A percentile compares a stretch with the other conserved stretches of the same genome.
Evolutionary conservation across 495 filamentous ascomycete species (phyloP).

Genomic region (Trichoderma virens): DNA sequence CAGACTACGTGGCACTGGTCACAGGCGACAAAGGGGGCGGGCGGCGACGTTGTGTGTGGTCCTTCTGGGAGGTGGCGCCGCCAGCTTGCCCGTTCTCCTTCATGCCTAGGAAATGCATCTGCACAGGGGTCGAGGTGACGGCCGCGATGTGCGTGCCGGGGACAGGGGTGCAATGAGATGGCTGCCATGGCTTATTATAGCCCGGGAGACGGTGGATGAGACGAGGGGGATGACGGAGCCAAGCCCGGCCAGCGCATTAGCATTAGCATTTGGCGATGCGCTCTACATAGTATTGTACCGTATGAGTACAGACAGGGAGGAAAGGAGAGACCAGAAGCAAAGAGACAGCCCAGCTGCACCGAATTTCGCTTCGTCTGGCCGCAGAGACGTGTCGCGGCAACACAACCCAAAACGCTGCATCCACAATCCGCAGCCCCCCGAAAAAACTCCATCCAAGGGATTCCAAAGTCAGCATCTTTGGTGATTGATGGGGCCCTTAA

Average conservation of each 20-base stretch:
- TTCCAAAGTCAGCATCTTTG: neutral
- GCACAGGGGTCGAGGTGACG: neutral
- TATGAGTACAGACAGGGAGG: too few species aligned
- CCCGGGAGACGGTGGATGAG: neutral
- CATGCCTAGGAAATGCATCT: conserved; percentile 1
- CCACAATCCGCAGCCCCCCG: neutral
- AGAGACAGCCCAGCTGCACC: neutral
- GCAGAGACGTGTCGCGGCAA: neutral
- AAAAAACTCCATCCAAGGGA: neutral
- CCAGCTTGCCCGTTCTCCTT: neutral
- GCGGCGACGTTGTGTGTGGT: neutral
- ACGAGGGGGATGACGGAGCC: neutral
- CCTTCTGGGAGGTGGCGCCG: neutral
- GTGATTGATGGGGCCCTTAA: neutral
- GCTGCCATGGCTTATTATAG: conserved; percentile 7
- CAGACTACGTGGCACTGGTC: conserved; percentile 8
- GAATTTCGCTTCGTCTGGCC: neutral
- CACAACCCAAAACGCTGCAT: neutral
- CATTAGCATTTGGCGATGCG: too few species aligned
- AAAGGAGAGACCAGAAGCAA: too few species aligned
- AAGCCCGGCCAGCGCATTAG: neutral
- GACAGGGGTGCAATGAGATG: conserved; percentile 3
- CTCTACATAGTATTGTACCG: too few species aligned
- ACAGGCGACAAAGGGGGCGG: conserved; percentile 6
- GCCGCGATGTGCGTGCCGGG: conserved; percentile 6